Evolutionary conservation across 73 alveolate genomes (phyloP).

Genomic region (Urostyla sp.): DNA sequence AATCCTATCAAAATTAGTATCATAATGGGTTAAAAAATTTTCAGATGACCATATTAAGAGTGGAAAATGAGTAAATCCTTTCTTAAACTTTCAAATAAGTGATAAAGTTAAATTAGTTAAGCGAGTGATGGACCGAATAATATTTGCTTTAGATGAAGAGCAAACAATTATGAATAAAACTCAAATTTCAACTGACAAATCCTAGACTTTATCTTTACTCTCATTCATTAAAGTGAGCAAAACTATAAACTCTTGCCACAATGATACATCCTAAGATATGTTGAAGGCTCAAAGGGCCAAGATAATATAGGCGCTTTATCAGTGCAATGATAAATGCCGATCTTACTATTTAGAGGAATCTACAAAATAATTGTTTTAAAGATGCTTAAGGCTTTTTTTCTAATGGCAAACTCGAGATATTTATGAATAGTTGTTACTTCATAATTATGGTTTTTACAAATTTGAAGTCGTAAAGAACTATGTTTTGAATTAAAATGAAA

Average conservation of each 20-base stretch:
- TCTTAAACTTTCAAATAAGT: neutral
- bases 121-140: conserved; percentile 20
- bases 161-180: neutral
- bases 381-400: conserved; percentile 64
- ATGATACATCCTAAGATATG: neutral
- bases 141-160: conserved; percentile 3
- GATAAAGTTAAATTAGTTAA: conserved; percentile 31
- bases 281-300: neutral
- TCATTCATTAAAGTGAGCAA: conserved; percentile 24
- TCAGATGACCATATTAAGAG: conserved; percentile 5
- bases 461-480: conserved; percentile 43
- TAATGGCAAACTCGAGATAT: conserved; percentile 36
- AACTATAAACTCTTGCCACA: no score
- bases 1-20: neutral
- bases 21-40: conserved; percentile 13
- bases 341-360: conserved; percentile 38
- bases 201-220: conserved; percentile 11
- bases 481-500: conserved; percentile 41
- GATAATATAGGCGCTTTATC: conserved; percentile 25
- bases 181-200: neutral
- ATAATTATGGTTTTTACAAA: conserved; percentile 70
- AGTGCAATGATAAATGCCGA: conserved; percentile 43
- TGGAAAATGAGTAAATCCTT: conserved; percentile 17
- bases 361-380: conserved; percentile 38
- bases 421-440: conserved; percentile 44